Evolutionary conservation across 768 basidiomycete genomes (phyloP).

Genomic region (Lanmaoa pseudosensibilis): DNA sequence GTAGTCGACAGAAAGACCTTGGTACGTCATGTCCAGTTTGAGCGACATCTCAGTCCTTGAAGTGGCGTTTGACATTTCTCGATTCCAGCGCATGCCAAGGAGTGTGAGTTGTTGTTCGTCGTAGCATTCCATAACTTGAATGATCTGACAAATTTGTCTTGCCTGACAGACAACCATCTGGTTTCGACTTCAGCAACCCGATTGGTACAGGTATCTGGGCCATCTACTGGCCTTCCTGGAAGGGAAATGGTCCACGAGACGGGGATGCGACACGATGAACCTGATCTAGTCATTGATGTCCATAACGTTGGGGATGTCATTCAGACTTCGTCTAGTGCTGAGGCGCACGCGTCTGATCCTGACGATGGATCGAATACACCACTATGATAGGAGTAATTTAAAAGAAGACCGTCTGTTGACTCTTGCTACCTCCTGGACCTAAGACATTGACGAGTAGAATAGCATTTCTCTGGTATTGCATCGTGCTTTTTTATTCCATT

Average conservation of each 20-base stretch:
- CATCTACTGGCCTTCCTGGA: slow-evolving; percentile 1
- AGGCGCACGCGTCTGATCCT: not conserved
- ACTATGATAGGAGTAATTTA: not conserved
- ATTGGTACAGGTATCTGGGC: slow-evolving; percentile 1
- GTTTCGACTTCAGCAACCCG: slow-evolving; percentile 13
- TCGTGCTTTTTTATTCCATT: too few species aligned
- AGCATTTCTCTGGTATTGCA: too few species aligned
- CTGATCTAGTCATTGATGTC: not conserved
- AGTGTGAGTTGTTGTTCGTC: slow-evolving; percentile 52
- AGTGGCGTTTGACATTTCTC: slow-evolving; percentile 8
- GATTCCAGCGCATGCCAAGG: slow-evolving; percentile 63
- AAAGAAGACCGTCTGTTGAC: not conserved
- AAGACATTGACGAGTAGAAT: too few species aligned
- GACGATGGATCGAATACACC: slow-evolving; percentile 1
- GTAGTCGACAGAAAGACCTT: slow-evolving; percentile 62
- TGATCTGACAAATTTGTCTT: slow-evolving; percentile 5
- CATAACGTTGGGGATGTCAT: not conserved
- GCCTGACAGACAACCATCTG: slow-evolving; percentile 42
- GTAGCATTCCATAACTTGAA: not conserved
- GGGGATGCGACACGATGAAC: slow-evolving; percentile 1
- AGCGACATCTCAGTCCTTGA: not conserved
- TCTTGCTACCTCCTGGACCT: too few species aligned
- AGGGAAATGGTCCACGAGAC: not conserved
- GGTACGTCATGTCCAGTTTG: slow-evolving; percentile 42
- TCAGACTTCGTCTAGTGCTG: slow-evolving; percentile 1